phyloP scores from a whole-genome alignment of 768 basidiomycete genomes.

The Hypholoma sublateritium region DNA sequence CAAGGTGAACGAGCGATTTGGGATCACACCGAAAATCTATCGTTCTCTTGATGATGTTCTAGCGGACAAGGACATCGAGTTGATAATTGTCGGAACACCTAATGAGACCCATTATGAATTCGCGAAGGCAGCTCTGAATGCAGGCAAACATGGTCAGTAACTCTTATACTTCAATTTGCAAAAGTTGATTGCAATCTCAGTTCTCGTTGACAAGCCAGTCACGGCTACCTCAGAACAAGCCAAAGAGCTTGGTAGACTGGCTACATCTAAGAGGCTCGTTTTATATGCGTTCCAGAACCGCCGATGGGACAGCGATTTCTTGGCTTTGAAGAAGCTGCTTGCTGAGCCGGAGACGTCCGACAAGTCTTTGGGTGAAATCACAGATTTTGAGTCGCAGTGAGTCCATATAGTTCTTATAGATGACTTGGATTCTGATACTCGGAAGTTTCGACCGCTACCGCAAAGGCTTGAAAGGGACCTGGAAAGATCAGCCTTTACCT shows the following conservation, averaged over 20 bases:
- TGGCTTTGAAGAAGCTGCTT: conserved; percentile 61
- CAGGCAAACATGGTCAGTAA: conserved; percentile 69
- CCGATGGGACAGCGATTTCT: conserved; percentile 78
- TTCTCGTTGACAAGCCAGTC: conserved; percentile 81
- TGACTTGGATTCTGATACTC: not conserved
- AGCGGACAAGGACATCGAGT: conserved; percentile 62
- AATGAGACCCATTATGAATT: conserved; percentile 72
- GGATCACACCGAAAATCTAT: conserved; percentile 56
- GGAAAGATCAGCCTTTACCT: conserved; percentile 73
- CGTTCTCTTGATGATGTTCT: conserved; percentile 60
- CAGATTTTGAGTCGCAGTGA: conserved; percentile 78
- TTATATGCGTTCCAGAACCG: conserved; percentile 76
- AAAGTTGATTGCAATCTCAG: conserved; percentile 35
- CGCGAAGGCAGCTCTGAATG: conserved; percentile 62
- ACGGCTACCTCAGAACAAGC: conserved; percentile 62
- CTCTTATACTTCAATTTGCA: not conserved
- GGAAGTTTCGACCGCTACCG: conserved; percentile 76
- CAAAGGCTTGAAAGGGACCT: conserved; percentile 60
- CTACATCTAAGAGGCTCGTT: conserved; percentile 57
- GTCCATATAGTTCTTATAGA: conserved; percentile 16
- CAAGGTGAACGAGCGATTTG: conserved; percentile 66
- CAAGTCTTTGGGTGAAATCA: conserved; percentile 56
- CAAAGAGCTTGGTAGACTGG: conserved; percentile 56
- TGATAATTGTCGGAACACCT: conserved; percentile 69
- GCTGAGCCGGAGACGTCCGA: conserved; percentile 49